A percentile compares a stretch with the other conserved stretches of the same genome.
Evolutionary conservation across 352 stramenopile species (phyloP).

Genomic region (Globisporangium mamillatum): DNA sequence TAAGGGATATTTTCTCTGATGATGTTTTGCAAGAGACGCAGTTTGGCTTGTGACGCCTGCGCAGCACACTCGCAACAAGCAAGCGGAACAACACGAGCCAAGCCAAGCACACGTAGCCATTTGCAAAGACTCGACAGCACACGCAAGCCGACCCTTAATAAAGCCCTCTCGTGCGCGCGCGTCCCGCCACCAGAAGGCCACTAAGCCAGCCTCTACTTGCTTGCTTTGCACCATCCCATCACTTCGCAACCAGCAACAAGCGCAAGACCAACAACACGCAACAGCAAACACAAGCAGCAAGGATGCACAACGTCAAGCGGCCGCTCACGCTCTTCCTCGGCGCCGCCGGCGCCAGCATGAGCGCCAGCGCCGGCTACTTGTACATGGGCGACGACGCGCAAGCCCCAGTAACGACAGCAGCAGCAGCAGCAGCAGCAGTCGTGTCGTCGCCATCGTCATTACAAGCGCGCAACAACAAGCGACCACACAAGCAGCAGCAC

Average conservation of each 20-base stretch:
- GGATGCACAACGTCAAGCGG: conserved; percentile 37
- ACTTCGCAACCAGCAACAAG: not conserved
- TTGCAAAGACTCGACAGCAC: not conserved
- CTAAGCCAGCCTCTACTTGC: not conserved
- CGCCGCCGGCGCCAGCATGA: conserved; percentile 47
- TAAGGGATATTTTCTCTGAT: not conserved
- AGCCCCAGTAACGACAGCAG: conserved; percentile 16
- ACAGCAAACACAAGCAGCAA: conserved; percentile 2
- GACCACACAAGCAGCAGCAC: conserved; percentile 21
- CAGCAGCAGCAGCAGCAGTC: conserved; percentile 17
- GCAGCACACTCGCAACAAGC: not conserved
- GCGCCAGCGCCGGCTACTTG: conserved; percentile 26
- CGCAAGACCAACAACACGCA: not conserved
- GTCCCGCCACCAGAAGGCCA: not conserved
- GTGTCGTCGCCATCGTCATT: not conserved
- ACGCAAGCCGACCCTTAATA: not conserved
- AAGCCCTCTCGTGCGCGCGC: not conserved
- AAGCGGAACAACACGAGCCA: not conserved
- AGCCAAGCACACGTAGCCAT: conserved; percentile 3
- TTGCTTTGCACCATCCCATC: not conserved
- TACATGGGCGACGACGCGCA: conserved; percentile 46
- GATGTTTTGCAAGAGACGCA: not conserved
- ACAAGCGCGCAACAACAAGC: conserved; percentile 15
- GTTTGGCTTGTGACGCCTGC: conserved; percentile 3
- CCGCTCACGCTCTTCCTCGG: conserved; percentile 52